Base-by-base conservation (phyloP, 345 rosid species). In the Fremontodendron californicum region DNA sequence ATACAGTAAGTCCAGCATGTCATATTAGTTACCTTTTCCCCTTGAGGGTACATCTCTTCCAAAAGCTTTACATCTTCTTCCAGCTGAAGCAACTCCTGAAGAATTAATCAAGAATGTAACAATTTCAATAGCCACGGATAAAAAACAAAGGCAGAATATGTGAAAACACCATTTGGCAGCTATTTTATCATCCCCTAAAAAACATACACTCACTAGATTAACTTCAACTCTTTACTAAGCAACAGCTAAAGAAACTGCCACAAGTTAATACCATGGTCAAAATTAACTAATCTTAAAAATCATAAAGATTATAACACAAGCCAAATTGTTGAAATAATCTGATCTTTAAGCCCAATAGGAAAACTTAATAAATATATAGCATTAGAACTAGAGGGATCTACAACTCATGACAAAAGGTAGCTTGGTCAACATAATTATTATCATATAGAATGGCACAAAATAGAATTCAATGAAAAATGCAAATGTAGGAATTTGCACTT, bases 11-110 rank as follows among this genome's bases (percentile, higher is more conserved):
- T n/a, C 51, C 81, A 54, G 71, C 45, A 31, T 71, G 25, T 58
- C 68, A 57, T 9, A 57, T 65, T 52, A 29, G 52, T 75, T 81
- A 96, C 99, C 97, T 92, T 87, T 83, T 96, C 99, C 80, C 99
- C 99, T 88, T 94, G 99, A 78, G 99, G 98, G 74, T 94, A 94
- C 92, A 91, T 84, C 87, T 96, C 99, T 83, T 96, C 98, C 73
- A 96, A 83, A 83, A 96, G 93, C 75, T 94, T 96, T 67, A 94
- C 98, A 82, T 96, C 99, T 87, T 96, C 99, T 81, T 96, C 99
- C 85, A 94, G 78, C 76, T 88, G 98, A 78, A 90, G 92, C 84
- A 96, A 77, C 78, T 96, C 99, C 97, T 94, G 88, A 61, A 84
- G 75, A 75, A 35, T 79, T 66, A 79, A 66, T n/a, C 19, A 57